These are phyloP conservation scores for Podaxis carcinomalis DNA, from an alignment of 768 basidiomycete species.

Conservation along the genomic window DNA sequence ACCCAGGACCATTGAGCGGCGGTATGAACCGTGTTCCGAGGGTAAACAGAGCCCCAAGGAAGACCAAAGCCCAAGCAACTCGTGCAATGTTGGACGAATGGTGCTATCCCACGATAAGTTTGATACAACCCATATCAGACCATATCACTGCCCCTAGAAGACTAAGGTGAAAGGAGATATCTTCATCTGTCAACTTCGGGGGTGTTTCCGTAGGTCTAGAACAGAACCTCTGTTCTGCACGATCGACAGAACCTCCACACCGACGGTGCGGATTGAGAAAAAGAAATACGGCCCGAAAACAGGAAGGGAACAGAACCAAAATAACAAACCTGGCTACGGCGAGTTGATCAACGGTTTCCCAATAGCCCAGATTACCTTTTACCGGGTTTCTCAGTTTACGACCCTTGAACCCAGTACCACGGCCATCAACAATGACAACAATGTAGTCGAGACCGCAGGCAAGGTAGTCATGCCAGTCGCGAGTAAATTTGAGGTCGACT, in stretches of 20 bases:
- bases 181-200: no score
- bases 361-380: constrained; percentile 84
- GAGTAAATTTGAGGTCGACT: constrained; percentile 59
- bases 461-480: constrained; percentile 87
- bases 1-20: background rate
- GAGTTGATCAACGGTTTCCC: constrained; percentile 88
- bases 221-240: no score
- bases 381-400: constrained; percentile 81
- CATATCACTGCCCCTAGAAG: no score
- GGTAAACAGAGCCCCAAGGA: no score
- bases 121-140: no score
- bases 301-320: constrained; percentile 8
- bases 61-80: no score
- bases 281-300: background rate
- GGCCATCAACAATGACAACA: constrained; percentile 84
- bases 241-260: background rate
- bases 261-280: background rate
- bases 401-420: constrained; percentile 92
- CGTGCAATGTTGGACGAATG: no score
- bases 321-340: constrained; percentile 72
- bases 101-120: no score
- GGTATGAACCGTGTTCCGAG: background rate
- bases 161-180: no score
- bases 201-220: no score
- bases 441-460: constrained; percentile 80